Evolutionary conservation across 2,329 filamentous ascomycete species (phyloP).

Genomic region (Daldinia eschscholtzii): DNA sequence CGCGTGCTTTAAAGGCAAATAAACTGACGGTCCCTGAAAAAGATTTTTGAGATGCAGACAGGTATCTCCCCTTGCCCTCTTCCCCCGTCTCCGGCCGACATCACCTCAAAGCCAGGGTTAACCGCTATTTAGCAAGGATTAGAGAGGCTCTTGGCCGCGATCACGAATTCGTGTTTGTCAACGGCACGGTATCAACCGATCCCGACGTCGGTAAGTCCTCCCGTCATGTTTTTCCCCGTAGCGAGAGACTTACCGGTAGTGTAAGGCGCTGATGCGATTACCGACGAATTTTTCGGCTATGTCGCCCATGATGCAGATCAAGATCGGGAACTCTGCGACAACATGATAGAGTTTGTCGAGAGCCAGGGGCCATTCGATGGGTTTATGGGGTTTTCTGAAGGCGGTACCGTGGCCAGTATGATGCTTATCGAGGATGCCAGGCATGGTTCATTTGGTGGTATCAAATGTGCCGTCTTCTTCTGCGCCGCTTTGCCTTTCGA

Average conservation of each 20-base stretch:
- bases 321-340: slow-evolving; percentile 45
- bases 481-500: slow-evolving; percentile 50
- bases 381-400: slow-evolving; percentile 52
- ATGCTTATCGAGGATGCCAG: slow-evolving; percentile 50
- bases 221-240: neutral
- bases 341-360: slow-evolving; percentile 45
- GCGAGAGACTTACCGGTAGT: slow-evolving; percentile 22
- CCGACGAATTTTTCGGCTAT: slow-evolving; percentile 46
- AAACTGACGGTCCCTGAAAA: slow-evolving; percentile 27
- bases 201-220: slow-evolving; percentile 43
- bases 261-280: slow-evolving; percentile 32
- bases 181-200: slow-evolving; percentile 46
- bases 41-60: slow-evolving; percentile 51
- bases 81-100: slow-evolving; percentile 1
- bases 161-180: slow-evolving; percentile 48
- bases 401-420: slow-evolving; percentile 51
- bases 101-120: slow-evolving; percentile 22
- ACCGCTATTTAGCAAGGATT: slow-evolving; percentile 44
- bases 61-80: slow-evolving; percentile 34
- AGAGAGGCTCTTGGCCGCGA: slow-evolving; percentile 46
- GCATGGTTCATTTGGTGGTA: slow-evolving; percentile 44
- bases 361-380: slow-evolving; percentile 50
- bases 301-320: slow-evolving; percentile 43
- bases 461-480: slow-evolving; percentile 52
- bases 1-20: slow-evolving; percentile 19